Conservation (phyloP, 768 basidiomycete genomes). For the Exsudoporus frostii region DNA sequence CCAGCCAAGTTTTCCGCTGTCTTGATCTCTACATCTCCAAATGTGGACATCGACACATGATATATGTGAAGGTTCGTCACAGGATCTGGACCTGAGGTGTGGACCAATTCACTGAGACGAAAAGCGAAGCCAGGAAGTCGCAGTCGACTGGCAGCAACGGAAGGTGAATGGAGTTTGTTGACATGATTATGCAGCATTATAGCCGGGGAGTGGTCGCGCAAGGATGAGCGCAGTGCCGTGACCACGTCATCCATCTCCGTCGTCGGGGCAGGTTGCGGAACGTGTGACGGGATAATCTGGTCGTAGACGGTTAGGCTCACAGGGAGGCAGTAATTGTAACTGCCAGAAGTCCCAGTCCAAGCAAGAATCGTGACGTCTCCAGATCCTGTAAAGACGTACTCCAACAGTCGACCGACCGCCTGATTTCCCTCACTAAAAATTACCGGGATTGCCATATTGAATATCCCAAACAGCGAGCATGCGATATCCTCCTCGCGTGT, state of each 20-base stretch:
- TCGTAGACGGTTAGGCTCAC: conserved; percentile 1
- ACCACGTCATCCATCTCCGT: neutral
- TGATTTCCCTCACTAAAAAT: conserved; percentile 13
- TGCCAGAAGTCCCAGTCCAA: conserved; percentile 17
- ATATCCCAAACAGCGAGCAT: conserved; percentile 15
- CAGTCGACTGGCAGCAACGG: neutral
- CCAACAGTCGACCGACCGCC: conserved; percentile 12
- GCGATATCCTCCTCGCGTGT: conserved; percentile 10
- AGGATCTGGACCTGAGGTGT: neutral
- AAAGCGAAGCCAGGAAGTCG: conserved; percentile 7
- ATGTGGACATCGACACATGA: neutral
- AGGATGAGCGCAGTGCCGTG: neutral
- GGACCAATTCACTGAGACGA: neutral
- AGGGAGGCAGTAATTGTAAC: conserved; percentile 7
- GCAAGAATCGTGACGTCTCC: conserved; percentile 10
- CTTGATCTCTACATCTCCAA: conserved; percentile 2
- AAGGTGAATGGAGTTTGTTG: neutral
- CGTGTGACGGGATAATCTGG: neutral
- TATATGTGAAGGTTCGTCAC: neutral
- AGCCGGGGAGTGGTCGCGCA: neutral
- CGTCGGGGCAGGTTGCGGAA: neutral
- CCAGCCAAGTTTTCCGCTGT: neutral
- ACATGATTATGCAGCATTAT: neutral
- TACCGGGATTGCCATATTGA: conserved; percentile 4
- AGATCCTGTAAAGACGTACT: conserved; percentile 11